Percentiles rank a stretch among this genome's conserved stretches.
Evolutionary conservation across 2,329 filamentous ascomycete genomes (phyloP).

Genomic region (Colletotrichum endophyticum): DNA sequence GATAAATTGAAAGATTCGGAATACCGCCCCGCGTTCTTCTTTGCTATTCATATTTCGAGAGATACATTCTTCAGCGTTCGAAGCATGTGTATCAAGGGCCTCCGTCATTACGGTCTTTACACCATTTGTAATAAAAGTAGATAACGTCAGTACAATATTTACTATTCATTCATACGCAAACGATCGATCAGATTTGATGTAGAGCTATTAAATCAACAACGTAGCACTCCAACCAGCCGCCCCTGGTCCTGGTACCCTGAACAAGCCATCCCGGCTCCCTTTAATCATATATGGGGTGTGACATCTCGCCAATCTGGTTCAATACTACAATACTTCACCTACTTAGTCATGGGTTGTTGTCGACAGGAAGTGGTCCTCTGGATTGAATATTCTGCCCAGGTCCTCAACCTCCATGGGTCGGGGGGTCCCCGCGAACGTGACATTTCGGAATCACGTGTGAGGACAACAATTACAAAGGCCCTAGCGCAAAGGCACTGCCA

Average conservation of each 20-base stretch:
- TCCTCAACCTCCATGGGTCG: not conserved
- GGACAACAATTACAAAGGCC: not conserved
- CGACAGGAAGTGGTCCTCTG: not conserved
- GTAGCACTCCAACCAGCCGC: not conserved
- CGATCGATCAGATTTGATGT: not conserved
- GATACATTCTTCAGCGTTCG: accelerated
- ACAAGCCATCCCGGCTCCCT: not conserved
- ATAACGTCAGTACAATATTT: not conserved
- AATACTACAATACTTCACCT: not conserved
- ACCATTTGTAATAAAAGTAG: not conserved
- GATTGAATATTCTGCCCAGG: not conserved
- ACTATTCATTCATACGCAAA: not conserved
- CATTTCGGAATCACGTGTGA: not conserved
- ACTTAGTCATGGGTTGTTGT: not conserved
- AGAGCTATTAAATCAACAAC: not conserved
- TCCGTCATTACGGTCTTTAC: not conserved
- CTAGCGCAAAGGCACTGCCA: not conserved
- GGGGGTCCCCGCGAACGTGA: not conserved
- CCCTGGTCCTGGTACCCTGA: not conserved
- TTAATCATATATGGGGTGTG: not conserved
- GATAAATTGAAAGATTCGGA: not conserved
- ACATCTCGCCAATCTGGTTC: not conserved
- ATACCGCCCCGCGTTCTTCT: not conserved
- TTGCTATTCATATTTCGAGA: not conserved
- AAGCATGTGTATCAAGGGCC: not conserved